These are phyloP conservation scores for Ilex aquifolium DNA, from an alignment of 257 asterid species.

Conservation along the genomic window DNA sequence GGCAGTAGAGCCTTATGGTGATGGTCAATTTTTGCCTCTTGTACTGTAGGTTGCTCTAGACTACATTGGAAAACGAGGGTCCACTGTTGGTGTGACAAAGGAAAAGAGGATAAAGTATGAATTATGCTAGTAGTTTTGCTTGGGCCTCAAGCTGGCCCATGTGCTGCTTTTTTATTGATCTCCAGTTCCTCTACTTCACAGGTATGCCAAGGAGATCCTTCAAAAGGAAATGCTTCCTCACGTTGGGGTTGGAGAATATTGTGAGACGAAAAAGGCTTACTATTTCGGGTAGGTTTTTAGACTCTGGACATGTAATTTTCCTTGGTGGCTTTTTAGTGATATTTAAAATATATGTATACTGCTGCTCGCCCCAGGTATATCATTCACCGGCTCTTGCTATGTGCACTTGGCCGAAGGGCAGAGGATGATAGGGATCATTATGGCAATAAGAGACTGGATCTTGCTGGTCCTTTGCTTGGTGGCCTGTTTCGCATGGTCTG, in stretches of 20 bases:
- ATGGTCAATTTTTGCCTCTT: background rate
- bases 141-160: constrained; percentile 1
- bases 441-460: constrained; percentile 96
- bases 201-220: constrained; percentile 94
- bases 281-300: constrained; percentile 69
- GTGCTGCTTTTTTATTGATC: constrained; percentile 11
- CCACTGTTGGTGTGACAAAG: constrained; percentile 91
- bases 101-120: constrained; percentile 94
- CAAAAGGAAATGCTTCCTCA: constrained; percentile 99
- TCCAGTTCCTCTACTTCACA: constrained; percentile 23
- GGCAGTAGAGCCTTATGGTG: too few relatives aligned
- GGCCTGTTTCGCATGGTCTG: constrained; percentile 92
- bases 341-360: constrained; percentile 8
- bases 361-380: constrained; percentile 51
- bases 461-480: constrained; percentile 98
- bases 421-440: constrained; percentile 97
- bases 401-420: constrained; percentile 92
- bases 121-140: constrained; percentile 12
- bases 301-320: constrained; percentile 4
- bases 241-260: constrained; percentile 87
- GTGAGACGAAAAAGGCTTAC: constrained; percentile 95
- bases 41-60: constrained; percentile 86
- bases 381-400: constrained; percentile 81
- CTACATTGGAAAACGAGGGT: constrained; percentile 95
- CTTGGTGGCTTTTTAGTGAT: constrained; percentile 11